Percentiles rank a stretch among this genome's conserved stretches.
These are phyloP conservation scores for Saccharomycodes ludwigii DNA, from an alignment of 805 yeast genomes.

Conservation along the genomic window DNA sequence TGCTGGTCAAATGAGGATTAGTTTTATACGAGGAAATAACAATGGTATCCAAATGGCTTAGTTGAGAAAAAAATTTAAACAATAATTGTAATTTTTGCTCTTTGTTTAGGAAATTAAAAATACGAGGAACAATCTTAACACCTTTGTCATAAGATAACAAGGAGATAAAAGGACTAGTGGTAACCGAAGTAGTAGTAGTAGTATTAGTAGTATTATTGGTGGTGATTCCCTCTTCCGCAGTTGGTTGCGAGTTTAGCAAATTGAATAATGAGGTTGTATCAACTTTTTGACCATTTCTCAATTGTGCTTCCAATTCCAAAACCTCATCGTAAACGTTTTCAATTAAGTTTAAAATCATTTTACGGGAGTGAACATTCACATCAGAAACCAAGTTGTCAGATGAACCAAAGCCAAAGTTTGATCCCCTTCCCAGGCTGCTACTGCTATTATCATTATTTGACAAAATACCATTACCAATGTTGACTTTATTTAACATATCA, in stretches of 20 bases:
- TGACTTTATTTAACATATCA: slow-evolving; percentile 21
- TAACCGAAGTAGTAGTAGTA: no score
- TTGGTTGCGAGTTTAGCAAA: no score
- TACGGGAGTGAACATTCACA: no score
- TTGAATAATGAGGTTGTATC: slow-evolving; percentile 26
- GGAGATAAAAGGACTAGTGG: slow-evolving; percentile 74
- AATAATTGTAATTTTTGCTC: slow-evolving; percentile 69
- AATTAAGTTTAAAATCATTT: slow-evolving; percentile 50
- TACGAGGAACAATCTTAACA: slow-evolving; percentile 76
- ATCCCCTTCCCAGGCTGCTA: no score
- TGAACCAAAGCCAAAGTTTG: no score
- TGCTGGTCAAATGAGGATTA: slow-evolving; percentile 42
- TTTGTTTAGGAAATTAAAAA: slow-evolving; percentile 67
- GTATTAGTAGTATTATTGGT: no score
- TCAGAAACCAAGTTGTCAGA: no score
- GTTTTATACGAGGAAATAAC: slow-evolving; percentile 69
- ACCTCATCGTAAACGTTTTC: slow-evolving; percentile 72
- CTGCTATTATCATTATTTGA: slow-evolving; percentile 13
- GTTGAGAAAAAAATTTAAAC: slow-evolving; percentile 65
- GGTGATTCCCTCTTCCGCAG: no score
- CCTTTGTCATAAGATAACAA: slow-evolving; percentile 78
- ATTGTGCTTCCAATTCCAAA: slow-evolving; percentile 64
- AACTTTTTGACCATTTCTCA: slow-evolving; percentile 42
- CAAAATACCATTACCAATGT: slow-evolving; percentile 8
- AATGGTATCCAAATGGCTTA: slow-evolving; percentile 69